These are phyloP conservation scores for Colletotrichum viniferum DNA, from an alignment of 2,329 filamentous ascomycete genomes.

Conservation along the genomic window DNA sequence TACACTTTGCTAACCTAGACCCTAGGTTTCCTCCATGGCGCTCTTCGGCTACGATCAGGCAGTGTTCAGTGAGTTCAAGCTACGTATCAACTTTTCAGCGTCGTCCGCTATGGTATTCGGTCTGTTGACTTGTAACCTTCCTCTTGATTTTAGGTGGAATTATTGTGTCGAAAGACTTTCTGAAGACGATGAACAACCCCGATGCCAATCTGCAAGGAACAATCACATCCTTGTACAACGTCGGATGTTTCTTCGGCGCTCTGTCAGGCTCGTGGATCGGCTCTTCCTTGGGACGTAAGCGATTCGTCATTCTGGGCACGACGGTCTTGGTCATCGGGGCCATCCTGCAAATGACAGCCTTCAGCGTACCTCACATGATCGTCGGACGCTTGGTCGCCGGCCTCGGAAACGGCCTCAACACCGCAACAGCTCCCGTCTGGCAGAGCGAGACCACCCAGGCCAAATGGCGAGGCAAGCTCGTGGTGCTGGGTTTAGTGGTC, in stretches of 20 bases:
- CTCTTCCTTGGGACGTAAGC: background rate
- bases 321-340: background rate
- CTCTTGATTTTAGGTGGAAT: background rate
- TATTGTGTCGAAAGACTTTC: background rate
- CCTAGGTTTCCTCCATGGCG: background rate
- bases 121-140: background rate
- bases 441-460: background rate
- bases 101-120: fast-evolving
- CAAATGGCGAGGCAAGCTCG: background rate
- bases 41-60: background rate
- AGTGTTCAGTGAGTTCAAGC: background rate
- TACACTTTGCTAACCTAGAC: fast-evolving
- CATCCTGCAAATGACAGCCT: background rate
- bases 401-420: background rate
- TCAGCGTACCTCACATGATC: background rate
- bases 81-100: fast-evolving
- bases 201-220: background rate
- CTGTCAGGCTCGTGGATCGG: background rate
- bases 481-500: background rate
- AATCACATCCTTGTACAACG: background rate
- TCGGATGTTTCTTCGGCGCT: background rate
- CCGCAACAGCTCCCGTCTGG: background rate
- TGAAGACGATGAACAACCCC: background rate
- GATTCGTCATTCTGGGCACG: background rate
- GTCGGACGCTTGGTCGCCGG: background rate